A percentile compares a stretch with the other conserved stretches of the same genome.
These are phyloP conservation scores for Hypocreales sp. DNA, from an alignment of 2,329 filamentous ascomycete species.

Conservation along the genomic window DNA sequence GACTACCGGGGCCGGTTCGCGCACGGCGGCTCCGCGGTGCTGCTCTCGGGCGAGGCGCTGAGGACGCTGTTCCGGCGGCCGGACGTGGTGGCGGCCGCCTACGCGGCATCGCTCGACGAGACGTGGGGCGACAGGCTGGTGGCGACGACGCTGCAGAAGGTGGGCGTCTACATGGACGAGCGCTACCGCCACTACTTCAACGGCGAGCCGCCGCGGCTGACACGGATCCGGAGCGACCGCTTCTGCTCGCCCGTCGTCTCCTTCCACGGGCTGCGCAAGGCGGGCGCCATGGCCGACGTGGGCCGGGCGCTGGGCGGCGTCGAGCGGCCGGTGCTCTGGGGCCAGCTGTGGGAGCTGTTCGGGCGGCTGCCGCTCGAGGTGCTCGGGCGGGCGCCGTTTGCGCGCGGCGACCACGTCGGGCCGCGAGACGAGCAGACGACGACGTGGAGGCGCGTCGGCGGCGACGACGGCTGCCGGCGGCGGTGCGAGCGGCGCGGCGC, in stretches of 20 bases:
- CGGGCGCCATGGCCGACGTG: constrained; percentile 27
- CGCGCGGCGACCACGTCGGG: constrained; percentile 34
- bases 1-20: constrained; percentile 39
- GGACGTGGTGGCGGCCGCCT: constrained; percentile 25
- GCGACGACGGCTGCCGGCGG: constrained; percentile 24
- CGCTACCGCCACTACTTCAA: constrained; percentile 38
- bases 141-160: constrained; percentile 33
- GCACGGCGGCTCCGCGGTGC: constrained; percentile 38
- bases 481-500: constrained; percentile 21
- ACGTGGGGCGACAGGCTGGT: constrained; percentile 39
- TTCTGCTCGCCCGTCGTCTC: constrained; percentile 38
- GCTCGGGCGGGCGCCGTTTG: constrained; percentile 14
- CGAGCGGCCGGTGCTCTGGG: constrained; percentile 29
- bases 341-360: constrained; percentile 33
- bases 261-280: constrained; percentile 33
- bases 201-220: constrained; percentile 33
- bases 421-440: constrained; percentile 26
- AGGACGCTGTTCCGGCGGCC: constrained; percentile 26
- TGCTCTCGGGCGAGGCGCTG: constrained; percentile 36
- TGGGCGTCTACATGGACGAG: constrained; percentile 40
- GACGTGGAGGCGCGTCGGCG: constrained; percentile 19
- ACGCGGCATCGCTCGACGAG: constrained; percentile 32
- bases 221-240: constrained; percentile 31
- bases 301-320: constrained; percentile 23
- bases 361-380: constrained; percentile 21